phyloP scores from a whole-genome alignment of 495 filamentous ascomycete species.

The Trichoderma parareesei region DNA sequence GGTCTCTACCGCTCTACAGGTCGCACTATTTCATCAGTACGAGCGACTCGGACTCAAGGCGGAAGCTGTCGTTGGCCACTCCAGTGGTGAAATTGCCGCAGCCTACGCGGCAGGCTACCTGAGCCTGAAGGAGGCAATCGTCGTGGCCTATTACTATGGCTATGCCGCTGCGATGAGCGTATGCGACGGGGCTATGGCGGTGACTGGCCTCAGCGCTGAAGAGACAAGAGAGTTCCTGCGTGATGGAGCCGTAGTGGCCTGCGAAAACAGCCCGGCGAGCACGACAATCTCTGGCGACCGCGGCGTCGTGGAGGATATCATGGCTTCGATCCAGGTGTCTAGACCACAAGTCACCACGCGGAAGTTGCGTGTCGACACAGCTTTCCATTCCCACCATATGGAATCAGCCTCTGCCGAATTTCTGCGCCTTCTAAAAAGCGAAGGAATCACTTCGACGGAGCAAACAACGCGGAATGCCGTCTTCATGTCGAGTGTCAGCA shows the following conservation, averaged over 20 bases:
- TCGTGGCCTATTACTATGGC: slow-evolving; percentile 22
- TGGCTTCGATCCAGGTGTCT: not conserved
- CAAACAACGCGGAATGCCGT: not conserved
- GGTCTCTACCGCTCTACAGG: slow-evolving; percentile 33
- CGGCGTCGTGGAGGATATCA: not conserved
- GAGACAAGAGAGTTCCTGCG: slow-evolving; percentile 18
- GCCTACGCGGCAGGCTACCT: slow-evolving; percentile 25
- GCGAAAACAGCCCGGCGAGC: slow-evolving; percentile 30
- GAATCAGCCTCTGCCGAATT: slow-evolving; percentile 16
- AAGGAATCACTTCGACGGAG: not conserved
- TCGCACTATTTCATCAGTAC: slow-evolving; percentile 40
- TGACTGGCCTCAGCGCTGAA: slow-evolving; percentile 21
- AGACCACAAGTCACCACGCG: slow-evolving; percentile 12
- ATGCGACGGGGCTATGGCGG: slow-evolving; percentile 26
- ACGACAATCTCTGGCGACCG: slow-evolving; percentile 44
- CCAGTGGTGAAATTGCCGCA: slow-evolving; percentile 28
- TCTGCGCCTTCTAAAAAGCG: not conserved
- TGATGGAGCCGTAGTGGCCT: slow-evolving; percentile 18
- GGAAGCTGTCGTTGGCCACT: slow-evolving; percentile 28
- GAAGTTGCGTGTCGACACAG: slow-evolving; percentile 30
- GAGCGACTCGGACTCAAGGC: slow-evolving; percentile 35
- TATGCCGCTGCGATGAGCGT: slow-evolving; percentile 11
- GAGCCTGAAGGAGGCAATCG: slow-evolving; percentile 18
- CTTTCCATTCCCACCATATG: slow-evolving; percentile 46
- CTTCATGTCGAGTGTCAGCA: slow-evolving; percentile 23